Evolutionary conservation across 192 early-diverging fungal species (phyloP), one percentile per base, ranked within the genome.

Genomic region (Chytriomyces sp.): DNA sequence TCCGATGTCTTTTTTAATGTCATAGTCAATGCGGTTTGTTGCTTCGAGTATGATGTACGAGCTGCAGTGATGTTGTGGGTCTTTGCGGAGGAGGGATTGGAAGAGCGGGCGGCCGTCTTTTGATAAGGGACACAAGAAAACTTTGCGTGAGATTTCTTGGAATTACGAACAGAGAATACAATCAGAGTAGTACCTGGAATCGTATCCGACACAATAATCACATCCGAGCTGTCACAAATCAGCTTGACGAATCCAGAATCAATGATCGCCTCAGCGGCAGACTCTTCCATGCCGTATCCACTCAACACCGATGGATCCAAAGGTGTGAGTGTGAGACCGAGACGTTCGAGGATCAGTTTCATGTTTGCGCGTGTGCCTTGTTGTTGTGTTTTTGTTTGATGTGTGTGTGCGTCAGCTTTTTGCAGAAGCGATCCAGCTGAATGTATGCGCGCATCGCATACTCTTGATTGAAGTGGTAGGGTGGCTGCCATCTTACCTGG

Each of bases 71-170:
- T 73, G 45, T 10, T 8, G 4, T 3, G 26, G 43, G 44, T 61
- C 23, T 60, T 73, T 23, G 28, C 61, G 72, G 16, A 62, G 23
- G 9, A 73, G 72, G 13, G 72, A 73, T 63, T 73, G 72, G 61
- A 73, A 63, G 8, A 73, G 45, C 5, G 72, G 72, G 16, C 72
- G 72, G 7, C 59, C 71, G 62, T 73, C 71, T n/a, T n/a, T n/a
- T n/a, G n/a, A n/a, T n/a, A n/a, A n/a, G n/a, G n/a, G n/a, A n/a
- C n/a, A n/a, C n/a, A n/a, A n/a, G n/a, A n/a, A n/a, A n/a, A n/a
- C n/a, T n/a, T n/a, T n/a, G n/a, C n/a, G n/a, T n/a, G n/a, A n/a
- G n/a, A n/a, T n/a, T n/a, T n/a, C n/a, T n/a, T n/a, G n/a, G n/a
- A n/a, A n/a, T n/a, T n/a, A n/a, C n/a, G n/a, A n/a, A n/a, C n/a